Base-by-base conservation (phyloP, 2,329 filamentous ascomycete species). In the Paraphoma chrysanthemicola region DNA sequence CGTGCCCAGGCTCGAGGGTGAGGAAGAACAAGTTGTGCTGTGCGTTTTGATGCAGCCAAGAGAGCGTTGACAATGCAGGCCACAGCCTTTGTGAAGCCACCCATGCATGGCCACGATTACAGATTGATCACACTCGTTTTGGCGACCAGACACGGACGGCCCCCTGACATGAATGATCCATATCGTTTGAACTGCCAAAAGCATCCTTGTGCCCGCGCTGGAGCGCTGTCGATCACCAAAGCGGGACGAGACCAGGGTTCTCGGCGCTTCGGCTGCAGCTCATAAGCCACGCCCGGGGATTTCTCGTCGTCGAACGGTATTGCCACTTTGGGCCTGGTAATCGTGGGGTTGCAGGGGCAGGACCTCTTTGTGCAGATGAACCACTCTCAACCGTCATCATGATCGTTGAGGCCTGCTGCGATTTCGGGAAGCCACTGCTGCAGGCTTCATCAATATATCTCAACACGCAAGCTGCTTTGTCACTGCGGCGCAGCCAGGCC, bases 161-260 rank as follows among this genome's bases (percentile, higher is more conserved):
- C 67, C 71, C 71, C 66, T 73, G 70, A 71, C 71, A 70, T 64
- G 65, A 64, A 70, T 64, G 65, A 64, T 63, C 64, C 60, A 60
- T 66, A 66, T 68, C 67, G 64, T 66, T 67, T 69, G 63, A 60
- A 65, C 56, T 59, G 56, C 62, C 56, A 62, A 63, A 62, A 62
- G 43, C 54, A 71, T 65, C 59, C 64, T 64, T 71, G 68, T 64
- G 63, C 61, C 62, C 64, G 65, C 62, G 61, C 64, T 64, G 59
- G 62, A 71, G 70, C 69, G 69, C 67, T 66, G 73, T 70, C 71
- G 73, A 76, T 76, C 73, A 69, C 67, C 61, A 57, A 68, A 63
- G 60, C 71, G 70, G 71, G 69, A 73, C 63, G 67, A 64, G 62
- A 57, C 66, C 64, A 71, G 70, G 72, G 63, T 69, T 61, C 43